Evolutionary conservation across 768 basidiomycete species (phyloP), one percentile per base, ranked within the genome.

Genomic region (Polyporus arcularius): DNA sequence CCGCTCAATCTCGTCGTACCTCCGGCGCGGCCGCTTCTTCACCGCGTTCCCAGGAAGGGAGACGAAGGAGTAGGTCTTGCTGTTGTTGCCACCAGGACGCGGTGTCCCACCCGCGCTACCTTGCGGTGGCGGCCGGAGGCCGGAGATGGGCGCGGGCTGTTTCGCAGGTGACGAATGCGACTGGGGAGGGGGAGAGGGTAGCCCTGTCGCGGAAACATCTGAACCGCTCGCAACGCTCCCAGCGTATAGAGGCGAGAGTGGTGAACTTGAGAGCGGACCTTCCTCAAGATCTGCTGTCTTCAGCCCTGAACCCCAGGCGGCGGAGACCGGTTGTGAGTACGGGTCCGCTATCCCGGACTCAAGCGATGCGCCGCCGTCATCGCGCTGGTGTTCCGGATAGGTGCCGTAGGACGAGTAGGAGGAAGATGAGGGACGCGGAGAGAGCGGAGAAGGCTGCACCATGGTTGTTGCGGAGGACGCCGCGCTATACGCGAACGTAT

Each of bases 1-100:
- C 30, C 96, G 86, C 75, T 97, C 95, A 66, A 98, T 97, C 82
- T 98, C 96, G 73, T 98, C 96, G 74, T 92, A 92, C 46, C 91
- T 82, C 65, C 91, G 80, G 11, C 91, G 81, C n/a, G 91, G 91
- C 49, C 91, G 85, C 75, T 93, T 93, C 73, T 86, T 89, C 59
- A 93, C 84, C 15, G 87, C 79, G 67, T 92, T 92, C 21, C 91
- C 91, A 10, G 91, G 89, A 10, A 93, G 76, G 12, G 90, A 82
- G 43, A 93, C 89, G 64, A 93, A 93, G 1, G 90, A 87, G 71
- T 92, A 93, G 26, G 88, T 90, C 74, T 89, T 92, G 66, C 77
- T 79, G 68, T 80, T 82, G 30, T 31, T 47, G 43, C 56, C 59
- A 32, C 47, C 58, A 26, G 43, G 35, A 32, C 60, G 60, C 49